Evolutionary conservation across 352 stramenopile species (phyloP).

Genomic region (Thraustochytrium sp.): DNA sequence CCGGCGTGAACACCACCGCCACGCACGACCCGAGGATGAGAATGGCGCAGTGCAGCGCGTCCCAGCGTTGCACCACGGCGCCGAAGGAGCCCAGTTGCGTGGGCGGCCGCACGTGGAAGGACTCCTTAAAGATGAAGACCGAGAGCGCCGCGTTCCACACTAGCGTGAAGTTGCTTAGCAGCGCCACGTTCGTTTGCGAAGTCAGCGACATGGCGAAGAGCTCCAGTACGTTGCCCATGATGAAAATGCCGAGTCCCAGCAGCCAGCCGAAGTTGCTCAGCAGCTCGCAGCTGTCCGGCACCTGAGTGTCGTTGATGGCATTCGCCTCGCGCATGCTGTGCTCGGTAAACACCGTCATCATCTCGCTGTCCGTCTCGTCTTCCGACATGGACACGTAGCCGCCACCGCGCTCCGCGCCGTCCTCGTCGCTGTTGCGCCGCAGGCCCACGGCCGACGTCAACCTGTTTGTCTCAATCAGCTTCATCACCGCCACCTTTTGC

Average conservation of each 20-base stretch:
- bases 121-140: slow-evolving; percentile 25
- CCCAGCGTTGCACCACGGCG: background rate
- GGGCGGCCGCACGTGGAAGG: slow-evolving; percentile 2
- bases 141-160: slow-evolving; percentile 31
- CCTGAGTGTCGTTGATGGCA: slow-evolving; percentile 35
- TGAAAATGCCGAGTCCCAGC: slow-evolving; percentile 19
- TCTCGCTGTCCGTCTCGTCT: slow-evolving; percentile 23
- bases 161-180: slow-evolving; percentile 28
- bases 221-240: slow-evolving; percentile 1
- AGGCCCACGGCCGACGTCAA: slow-evolving; percentile 1
- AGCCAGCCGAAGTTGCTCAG: background rate
- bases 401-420: background rate
- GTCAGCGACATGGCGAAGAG: slow-evolving; percentile 26
- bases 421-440: background rate
- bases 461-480: slow-evolving; percentile 30
- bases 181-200: background rate
- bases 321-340: background rate
- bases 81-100: background rate
- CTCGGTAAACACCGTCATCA: slow-evolving; percentile 21
- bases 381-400: background rate
- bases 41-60: background rate
- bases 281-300: background rate
- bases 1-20: background rate
- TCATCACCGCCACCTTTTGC: slow-evolving; percentile 43
- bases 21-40: background rate